Base-by-base conservation (phyloP, 2,329 filamentous ascomycete species). In the Myrmaecium sp. region DNA sequence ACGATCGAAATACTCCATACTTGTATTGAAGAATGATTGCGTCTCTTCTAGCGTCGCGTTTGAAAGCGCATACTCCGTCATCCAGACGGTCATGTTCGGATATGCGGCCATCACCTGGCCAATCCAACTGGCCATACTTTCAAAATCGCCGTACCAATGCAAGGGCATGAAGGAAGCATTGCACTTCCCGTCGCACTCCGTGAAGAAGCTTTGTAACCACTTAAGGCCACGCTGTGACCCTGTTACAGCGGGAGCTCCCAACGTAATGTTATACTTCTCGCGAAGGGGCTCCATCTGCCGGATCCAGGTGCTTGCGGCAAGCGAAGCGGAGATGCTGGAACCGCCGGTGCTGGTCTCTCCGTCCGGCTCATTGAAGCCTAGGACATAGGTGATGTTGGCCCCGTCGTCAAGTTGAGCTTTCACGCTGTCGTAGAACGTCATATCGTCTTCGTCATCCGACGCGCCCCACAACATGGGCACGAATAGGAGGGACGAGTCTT, bases 351-450 rank as follows among this genome's bases (percentile, higher is more conserved):
- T 39, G 2, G 41, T 36, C 3, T 55, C 47, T 10, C 65, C 68
- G 42, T 86, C 76, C 0, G 80, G 80, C 44, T 89, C 80, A 50
- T 89, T 86, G 58, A 83, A 84, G 15, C 59, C 64, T n/a, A 86
- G 56, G 3, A 80, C 67, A 39, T 80, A 67, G 8, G 57, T 62
- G 41, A 84, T 69, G 35, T 74, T 71, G 35, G 54, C 61, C 19
- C 57, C 57, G 20, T 48, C 38, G 23, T 55, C 38, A 29, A 80
- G 60, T 27, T 74, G 57, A 1, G 39, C 35, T 38, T 58, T 63
- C 20, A 86, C 66, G 2, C 61, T 55, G 29, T 62, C 51, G 21
- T 72, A 58, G 47, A 84, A 84, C 1, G 60, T 56, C 0, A 63
- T 70, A 15, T 54, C 46, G 30, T 60, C 36, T 27, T 37, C 36